Evolutionary conservation across 164 flowering plant genomes (phyloP).

Genomic region (Buxus sempervirens): DNA sequence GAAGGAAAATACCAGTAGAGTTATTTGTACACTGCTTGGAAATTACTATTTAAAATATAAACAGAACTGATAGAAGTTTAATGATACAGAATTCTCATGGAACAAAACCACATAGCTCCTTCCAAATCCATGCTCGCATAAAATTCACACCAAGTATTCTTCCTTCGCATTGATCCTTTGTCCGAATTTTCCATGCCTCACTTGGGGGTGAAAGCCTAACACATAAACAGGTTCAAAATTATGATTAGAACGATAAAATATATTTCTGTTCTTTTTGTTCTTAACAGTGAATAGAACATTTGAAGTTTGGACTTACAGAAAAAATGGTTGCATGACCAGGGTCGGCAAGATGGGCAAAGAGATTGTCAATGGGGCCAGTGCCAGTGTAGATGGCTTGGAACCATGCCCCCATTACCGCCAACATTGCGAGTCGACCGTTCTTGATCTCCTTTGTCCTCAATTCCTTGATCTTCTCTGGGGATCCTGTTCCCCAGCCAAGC

Average conservation of each 20-base stretch:
- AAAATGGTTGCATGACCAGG: constrained; percentile 96
- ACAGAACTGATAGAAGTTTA: constrained; percentile 9
- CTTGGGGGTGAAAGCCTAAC: constrained; percentile 59
- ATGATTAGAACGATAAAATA: too few relatives aligned
- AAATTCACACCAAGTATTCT: background rate
- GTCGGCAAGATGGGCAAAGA: constrained; percentile 95
- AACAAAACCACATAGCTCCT: constrained; percentile 8
- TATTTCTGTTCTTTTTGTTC: too few relatives aligned
- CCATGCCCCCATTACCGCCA: constrained; percentile 99
- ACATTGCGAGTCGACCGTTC: constrained; percentile 95
- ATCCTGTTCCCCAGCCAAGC: constrained; percentile 84
- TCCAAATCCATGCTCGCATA: background rate
- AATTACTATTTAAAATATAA: constrained; percentile 18
- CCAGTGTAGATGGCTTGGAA: constrained; percentile 90
- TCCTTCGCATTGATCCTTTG: background rate
- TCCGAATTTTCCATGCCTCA: constrained; percentile 15
- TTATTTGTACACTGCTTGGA: constrained; percentile 19
- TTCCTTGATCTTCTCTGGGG: constrained; percentile 79
- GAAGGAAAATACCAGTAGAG: background rate
- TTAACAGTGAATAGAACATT: too few relatives aligned
- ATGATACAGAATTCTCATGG: constrained; percentile 8
- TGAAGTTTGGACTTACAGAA: constrained; percentile 48
- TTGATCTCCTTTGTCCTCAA: constrained; percentile 93
- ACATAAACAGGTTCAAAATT: constrained; percentile 1
- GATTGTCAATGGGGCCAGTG: constrained; percentile 96